phyloP scores from a whole-genome alignment of 192 early-diverging fungal species.

The Rhizophagus prolifer region DNA sequence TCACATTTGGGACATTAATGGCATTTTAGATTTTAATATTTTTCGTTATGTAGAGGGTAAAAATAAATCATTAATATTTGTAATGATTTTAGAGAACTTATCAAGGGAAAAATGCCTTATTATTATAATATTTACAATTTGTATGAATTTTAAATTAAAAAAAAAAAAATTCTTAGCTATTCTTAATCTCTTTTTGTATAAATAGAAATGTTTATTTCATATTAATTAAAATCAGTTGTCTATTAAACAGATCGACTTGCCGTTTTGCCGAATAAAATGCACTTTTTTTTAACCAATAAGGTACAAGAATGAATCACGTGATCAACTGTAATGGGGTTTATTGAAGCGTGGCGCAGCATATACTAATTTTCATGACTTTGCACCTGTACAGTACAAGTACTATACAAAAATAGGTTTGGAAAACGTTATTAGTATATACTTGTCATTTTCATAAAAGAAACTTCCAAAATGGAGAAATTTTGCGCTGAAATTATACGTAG shows the following conservation, averaged over 20 bases:
- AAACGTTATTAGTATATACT: neutral
- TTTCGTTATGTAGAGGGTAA: neutral
- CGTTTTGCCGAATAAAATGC: too few species aligned
- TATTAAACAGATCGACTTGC: too few species aligned
- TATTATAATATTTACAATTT: too few species aligned
- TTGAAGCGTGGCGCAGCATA: neutral
- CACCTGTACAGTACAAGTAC: neutral
- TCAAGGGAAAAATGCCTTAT: too few species aligned
- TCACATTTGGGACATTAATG: neutral
- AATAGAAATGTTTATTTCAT: too few species aligned
- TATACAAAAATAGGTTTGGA: neutral
- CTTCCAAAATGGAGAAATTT: slow-evolving; percentile 2
- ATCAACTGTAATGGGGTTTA: neutral
- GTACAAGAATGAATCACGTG: neutral
- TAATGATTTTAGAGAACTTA: neutral
- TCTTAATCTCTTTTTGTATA: too few species aligned
- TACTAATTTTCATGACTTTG: neutral
- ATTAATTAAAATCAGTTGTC: too few species aligned
- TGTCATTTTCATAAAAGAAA: neutral
- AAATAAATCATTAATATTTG: neutral
- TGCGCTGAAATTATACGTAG: slow-evolving; percentile 3
- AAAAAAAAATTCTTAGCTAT: too few species aligned
- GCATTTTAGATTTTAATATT: neutral
- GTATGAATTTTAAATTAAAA: too few species aligned
- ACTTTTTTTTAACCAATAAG: too few species aligned